Percentiles rank a stretch among this genome's conserved stretches.
Evolutionary conservation across 2,329 filamentous ascomycete species (phyloP).

Genomic region (Parastagonospora avenae): DNA sequence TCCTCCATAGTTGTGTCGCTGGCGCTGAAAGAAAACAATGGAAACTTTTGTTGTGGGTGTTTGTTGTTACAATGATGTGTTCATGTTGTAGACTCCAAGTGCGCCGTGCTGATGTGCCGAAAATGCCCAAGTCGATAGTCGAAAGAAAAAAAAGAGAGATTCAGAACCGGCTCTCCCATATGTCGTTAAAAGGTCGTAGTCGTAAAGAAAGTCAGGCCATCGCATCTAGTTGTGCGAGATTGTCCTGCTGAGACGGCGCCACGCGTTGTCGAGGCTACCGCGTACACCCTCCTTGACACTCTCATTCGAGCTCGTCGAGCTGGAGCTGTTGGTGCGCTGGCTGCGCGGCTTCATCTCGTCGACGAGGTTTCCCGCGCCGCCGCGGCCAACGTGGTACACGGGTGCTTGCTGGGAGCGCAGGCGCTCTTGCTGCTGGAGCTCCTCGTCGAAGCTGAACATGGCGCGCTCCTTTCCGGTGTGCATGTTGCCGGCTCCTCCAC

Average conservation of each 20-base stretch:
- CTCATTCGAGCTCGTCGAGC: constrained; percentile 17
- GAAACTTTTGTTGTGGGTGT: constrained; percentile 1
- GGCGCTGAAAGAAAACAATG: neutral
- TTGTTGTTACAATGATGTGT: neutral
- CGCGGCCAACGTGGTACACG: constrained; percentile 68
- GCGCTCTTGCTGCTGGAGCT: constrained; percentile 63
- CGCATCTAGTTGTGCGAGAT: constrained; percentile 30
- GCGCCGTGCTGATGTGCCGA: constrained; percentile 28
- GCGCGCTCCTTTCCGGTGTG: constrained; percentile 59
- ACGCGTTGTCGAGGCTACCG: constrained; percentile 37
- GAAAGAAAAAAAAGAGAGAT: constrained; percentile 44
- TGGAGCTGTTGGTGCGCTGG: constrained; percentile 37
- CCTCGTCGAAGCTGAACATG: constrained; percentile 73
- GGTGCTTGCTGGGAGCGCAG: constrained; percentile 61
- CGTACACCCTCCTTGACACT: constrained; percentile 5
- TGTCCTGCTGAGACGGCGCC: constrained; percentile 40
- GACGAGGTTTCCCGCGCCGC: constrained; percentile 63
- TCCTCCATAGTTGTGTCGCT: neutral
- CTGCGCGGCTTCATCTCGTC: constrained; percentile 44
- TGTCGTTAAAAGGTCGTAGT: constrained; percentile 4
- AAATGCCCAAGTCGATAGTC: constrained; percentile 22
- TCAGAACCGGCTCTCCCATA: constrained; percentile 48
- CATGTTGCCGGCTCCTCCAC: constrained; percentile 71
- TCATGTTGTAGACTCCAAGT: constrained; percentile 4
- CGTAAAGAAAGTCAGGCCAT: constrained; percentile 13